phyloP scores from a whole-genome alignment of 164 flowering plant genomes.

The Malania oleifera region DNA sequence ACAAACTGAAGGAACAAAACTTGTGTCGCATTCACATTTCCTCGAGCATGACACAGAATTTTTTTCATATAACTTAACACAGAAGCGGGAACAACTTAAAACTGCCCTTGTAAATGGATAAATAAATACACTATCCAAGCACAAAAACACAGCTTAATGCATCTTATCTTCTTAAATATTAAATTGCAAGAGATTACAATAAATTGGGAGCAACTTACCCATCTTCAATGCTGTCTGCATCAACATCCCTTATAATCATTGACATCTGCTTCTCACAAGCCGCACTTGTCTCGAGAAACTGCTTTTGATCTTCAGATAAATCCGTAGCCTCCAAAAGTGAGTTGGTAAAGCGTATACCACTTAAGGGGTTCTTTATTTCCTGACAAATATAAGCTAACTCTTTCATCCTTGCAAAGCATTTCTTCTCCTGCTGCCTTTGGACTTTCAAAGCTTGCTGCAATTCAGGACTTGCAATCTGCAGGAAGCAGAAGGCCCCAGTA shows the following conservation, averaged over 20 bases:
- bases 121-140: too few species aligned
- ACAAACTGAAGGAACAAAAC: too few species aligned
- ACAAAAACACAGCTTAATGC: too few species aligned
- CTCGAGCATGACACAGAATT: too few species aligned
- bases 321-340: slow-evolving; percentile 72
- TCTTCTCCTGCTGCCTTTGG: slow-evolving; percentile 76
- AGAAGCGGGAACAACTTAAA: too few species aligned
- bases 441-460: slow-evolving; percentile 71
- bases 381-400: slow-evolving; percentile 91
- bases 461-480: slow-evolving; percentile 92
- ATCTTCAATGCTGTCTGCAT: slow-evolving; percentile 66
- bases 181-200: background rate
- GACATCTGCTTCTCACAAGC: slow-evolving; percentile 95
- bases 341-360: slow-evolving; percentile 75
- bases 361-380: slow-evolving; percentile 82
- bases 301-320: slow-evolving; percentile 83
- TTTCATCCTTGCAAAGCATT: slow-evolving; percentile 63
- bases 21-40: too few species aligned
- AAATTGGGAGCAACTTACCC: slow-evolving; percentile 50
- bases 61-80: too few species aligned
- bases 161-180: too few species aligned
- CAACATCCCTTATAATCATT: slow-evolving; percentile 64
- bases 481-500: slow-evolving; percentile 90
- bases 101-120: too few species aligned
- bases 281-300: slow-evolving; percentile 82